Conservation (phyloP, 208 protist species). For the Tritrichomonas musculus region DNA sequence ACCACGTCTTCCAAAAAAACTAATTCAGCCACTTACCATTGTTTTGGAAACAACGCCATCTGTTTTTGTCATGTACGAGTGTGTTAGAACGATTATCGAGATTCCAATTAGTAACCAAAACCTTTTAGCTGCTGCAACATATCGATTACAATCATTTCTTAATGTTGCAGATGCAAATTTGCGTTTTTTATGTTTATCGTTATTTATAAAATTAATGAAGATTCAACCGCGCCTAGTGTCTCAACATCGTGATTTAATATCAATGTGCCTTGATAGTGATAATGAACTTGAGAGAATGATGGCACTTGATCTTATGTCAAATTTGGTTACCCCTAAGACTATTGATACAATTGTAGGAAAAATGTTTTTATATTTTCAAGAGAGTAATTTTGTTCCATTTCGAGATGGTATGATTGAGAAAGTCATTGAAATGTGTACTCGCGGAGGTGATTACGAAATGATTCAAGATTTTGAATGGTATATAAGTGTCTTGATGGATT, state of each 20-base stretch:
- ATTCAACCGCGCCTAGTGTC: background rate
- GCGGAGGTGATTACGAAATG: background rate
- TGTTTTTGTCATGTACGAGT: background rate
- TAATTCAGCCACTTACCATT: background rate
- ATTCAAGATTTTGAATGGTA: constrained; percentile 14
- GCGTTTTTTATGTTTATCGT: background rate
- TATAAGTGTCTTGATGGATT: constrained; percentile 1
- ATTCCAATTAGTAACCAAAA: background rate
- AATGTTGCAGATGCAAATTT: background rate
- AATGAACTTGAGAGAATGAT: background rate
- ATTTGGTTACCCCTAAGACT: background rate
- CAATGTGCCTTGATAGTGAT: background rate
- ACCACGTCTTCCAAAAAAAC: constrained; percentile 20
- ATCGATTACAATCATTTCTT: background rate
- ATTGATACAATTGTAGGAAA: background rate
- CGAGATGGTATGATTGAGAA: background rate
- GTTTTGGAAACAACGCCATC: background rate
- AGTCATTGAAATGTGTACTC: background rate
- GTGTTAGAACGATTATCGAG: background rate
- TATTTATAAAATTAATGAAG: background rate
- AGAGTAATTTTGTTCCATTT: background rate
- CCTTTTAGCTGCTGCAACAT: background rate
- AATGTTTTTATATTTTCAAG: background rate
- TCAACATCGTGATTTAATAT: background rate
- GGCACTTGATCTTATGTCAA: background rate